Evolutionary conservation across 2,329 filamentous ascomycete genomes (phyloP), one percentile per base, ranked within the genome.

Genomic region (Chalara sp.): DNA sequence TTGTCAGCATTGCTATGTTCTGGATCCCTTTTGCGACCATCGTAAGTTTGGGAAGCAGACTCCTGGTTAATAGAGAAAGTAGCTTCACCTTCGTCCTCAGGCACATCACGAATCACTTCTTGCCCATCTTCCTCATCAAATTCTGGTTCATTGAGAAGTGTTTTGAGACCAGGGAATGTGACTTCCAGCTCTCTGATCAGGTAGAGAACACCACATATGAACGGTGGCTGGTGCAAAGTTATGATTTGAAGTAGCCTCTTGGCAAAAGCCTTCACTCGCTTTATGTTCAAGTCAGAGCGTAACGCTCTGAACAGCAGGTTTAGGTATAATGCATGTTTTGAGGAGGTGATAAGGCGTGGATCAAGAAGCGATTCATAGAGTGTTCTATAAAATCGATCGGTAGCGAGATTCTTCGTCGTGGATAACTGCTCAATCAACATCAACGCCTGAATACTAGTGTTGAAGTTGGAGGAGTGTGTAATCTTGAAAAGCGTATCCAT

Each of bases 381-480:
- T 7, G 91, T 96, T 47, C 90, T 81, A 72, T 97, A 99, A 72
- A 96, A 99, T 54, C 93, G 81, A 63, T 99, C 93, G 10, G 86
- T 84, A 5, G 86, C 85, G 49, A 92, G 76, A 61, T 91, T 86
- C 65, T 93, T 89, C 3, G 84, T 81, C 1, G 83, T 76, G 1
- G 90, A 88, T 31, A 99, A 79, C 67, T 97, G 93, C 66, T 97
- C 93, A 58, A 99, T 95, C 45, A 99, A 75, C 72, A 96, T 86
- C 57, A 99, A 79, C 33, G 93, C 92, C 69, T 99, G 93, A 37
- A 99, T 89, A 65, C 90, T 93, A 1, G 93, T 99, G 71, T 97
- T 99, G 78, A 99, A 97, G 69, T 99, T 99, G 51, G 92, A 89
- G 1, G 92, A 97, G 70, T 99, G 93, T 0, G 93, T 95, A 62